Evolutionary conservation across 108 stramenopile genomes (phyloP), one percentile per base, ranked within the genome.

Genomic region (Fragilariopsis cylindrus): DNA sequence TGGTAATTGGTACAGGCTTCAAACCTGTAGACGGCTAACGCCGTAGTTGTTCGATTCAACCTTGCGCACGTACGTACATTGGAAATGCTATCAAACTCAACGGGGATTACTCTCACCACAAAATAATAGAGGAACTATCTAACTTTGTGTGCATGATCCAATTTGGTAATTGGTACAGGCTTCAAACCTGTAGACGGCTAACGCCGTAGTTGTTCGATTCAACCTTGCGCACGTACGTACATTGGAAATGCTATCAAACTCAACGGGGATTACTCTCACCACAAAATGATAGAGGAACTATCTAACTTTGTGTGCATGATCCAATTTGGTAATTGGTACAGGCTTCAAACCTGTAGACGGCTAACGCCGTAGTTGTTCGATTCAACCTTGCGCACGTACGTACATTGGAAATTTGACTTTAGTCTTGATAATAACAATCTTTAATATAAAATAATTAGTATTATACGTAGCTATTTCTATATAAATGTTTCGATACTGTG

Each of bases 321-420:
- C 86, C 90, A 85, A 84, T 82, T 86, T 91, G 90, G 90, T 91
- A 84, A 82, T 91, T 86, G 90, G 87, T 82, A 77, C 74, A 91
- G 90, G 91, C 87, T 91, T 92, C 91, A 92, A 90, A 90, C 88
- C 91, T 89, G 81, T 83, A 81, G 91, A 86, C 84, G 89, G 76
- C 76, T 89, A 85, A 84, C 87, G 89, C 76, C 89, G 84, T 85
- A 91, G 91, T 92, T 79, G 91, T 92, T 88, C 91, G 91, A 92
- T 92, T 92, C 91, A 79, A 92, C 91, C 91, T 92, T 92, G 89
- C 86, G 86, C 91, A 90, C 89, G 91, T 71, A 82, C 40, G 44
- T 15, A 53, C 52, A 53, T 30, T 30, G 30, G 30, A 30, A 30
- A 30, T 30, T 30, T 30, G 30, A 30, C 30, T 30, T 30, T 30